Conservation (phyloP, 495 filamentous ascomycete genomes). For the Penicillium dipodomyicola region DNA sequence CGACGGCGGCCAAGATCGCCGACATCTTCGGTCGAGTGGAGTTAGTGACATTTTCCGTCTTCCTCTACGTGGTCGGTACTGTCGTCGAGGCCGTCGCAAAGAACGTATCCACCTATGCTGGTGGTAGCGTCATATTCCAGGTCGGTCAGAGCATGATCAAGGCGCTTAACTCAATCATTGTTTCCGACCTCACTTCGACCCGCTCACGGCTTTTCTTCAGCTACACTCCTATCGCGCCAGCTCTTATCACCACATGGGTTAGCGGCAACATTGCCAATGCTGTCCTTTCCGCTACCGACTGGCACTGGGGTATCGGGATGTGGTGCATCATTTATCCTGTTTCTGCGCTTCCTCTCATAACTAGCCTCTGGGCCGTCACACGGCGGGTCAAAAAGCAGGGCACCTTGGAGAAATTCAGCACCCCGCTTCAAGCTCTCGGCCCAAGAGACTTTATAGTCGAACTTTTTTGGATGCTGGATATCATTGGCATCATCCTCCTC, state of each 20-base stretch:
- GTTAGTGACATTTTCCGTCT: slow-evolving; percentile 9
- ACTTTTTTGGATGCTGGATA: slow-evolving; percentile 14
- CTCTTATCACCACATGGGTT: slow-evolving; percentile 16
- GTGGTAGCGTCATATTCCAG: slow-evolving; percentile 7
- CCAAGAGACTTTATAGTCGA: background rate
- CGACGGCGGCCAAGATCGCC: slow-evolving; percentile 8
- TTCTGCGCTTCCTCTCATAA: slow-evolving; percentile 7
- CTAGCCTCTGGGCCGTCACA: slow-evolving; percentile 6
- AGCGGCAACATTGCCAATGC: slow-evolving; percentile 10
- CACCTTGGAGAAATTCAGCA: background rate
- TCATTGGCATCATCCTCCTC: slow-evolving; percentile 10
- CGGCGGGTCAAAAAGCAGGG: slow-evolving; percentile 6
- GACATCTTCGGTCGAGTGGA: slow-evolving; percentile 15
- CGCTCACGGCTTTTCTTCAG: slow-evolving; percentile 11
- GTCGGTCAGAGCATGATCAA: slow-evolving; percentile 9
- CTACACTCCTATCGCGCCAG: slow-evolving; percentile 8
- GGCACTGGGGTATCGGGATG: slow-evolving; percentile 17
- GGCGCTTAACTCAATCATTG: slow-evolving; percentile 11
- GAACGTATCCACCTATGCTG: slow-evolving; percentile 5
- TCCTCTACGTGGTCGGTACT: slow-evolving; percentile 13
- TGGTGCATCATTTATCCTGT: slow-evolving; percentile 13
- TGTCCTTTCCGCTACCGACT: slow-evolving; percentile 2
- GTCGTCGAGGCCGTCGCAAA: slow-evolving; percentile 7
- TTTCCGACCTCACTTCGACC: slow-evolving; percentile 15
- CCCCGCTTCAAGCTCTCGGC: background rate